Conservation (phyloP, 768 basidiomycete genomes). For the Pisolithus marmoratus region DNA sequence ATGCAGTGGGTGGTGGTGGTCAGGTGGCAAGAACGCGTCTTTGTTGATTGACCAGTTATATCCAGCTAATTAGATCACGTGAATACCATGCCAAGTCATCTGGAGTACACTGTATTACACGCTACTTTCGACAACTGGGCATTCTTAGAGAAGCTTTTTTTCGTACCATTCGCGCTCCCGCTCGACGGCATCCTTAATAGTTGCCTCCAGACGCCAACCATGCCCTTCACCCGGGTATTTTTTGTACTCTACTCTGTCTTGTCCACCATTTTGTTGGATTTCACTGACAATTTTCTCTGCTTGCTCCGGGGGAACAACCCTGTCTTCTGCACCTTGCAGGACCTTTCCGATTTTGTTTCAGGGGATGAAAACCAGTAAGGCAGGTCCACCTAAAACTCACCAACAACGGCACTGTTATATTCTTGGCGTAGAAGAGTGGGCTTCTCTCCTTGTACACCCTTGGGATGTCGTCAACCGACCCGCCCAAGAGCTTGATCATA, state of each 20-base stretch:
- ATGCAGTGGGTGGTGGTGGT: slow-evolving; percentile 22
- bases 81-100: neutral
- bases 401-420: slow-evolving; percentile 54
- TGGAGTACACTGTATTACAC: neutral
- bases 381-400: slow-evolving; percentile 30
- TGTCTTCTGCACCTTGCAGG: slow-evolving; percentile 56
- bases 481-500: slow-evolving; percentile 54
- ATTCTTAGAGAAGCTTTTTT: slow-evolving; percentile 5
- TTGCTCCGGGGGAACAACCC: slow-evolving; percentile 61
- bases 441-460: slow-evolving; percentile 51
- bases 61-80: slow-evolving; percentile 20
- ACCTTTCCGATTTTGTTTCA: slow-evolving; percentile 34
- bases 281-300: slow-evolving; percentile 29
- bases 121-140: no score
- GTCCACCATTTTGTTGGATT: neutral
- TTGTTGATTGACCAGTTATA: slow-evolving; percentile 29
- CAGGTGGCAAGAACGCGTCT: slow-evolving; percentile 18
- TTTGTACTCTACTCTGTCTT: slow-evolving; percentile 16
- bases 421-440: slow-evolving; percentile 49
- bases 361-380: no score
- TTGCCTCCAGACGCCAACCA: slow-evolving; percentile 26
- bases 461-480: slow-evolving; percentile 39
- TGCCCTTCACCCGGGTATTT: slow-evolving; percentile 41
- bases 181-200: slow-evolving; percentile 26
- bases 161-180: slow-evolving; percentile 31